phyloP scores from a whole-genome alignment of 495 filamentous ascomycete genomes.

The Chaetomium fimeti region DNA sequence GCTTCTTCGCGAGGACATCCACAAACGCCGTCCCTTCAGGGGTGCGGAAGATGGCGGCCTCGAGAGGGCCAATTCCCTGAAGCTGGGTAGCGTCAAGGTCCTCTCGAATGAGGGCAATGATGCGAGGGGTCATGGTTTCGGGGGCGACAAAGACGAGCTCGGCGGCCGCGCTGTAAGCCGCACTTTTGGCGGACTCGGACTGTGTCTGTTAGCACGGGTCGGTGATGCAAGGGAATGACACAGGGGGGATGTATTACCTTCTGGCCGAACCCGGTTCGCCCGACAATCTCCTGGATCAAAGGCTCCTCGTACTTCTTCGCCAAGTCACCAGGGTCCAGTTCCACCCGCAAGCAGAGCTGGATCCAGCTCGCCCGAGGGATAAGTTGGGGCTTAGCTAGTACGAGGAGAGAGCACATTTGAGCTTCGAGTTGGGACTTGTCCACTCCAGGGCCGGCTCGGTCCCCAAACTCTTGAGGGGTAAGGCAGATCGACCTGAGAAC shows the following conservation, averaged over 20 bases:
- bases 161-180: constrained; percentile 76
- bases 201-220: constrained; percentile 33
- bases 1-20: constrained; percentile 83
- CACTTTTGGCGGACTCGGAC: constrained; percentile 54
- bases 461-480: constrained; percentile 40
- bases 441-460: constrained; percentile 38
- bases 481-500: constrained; percentile 73
- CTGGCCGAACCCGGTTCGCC: constrained; percentile 47
- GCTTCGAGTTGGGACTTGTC: constrained; percentile 50
- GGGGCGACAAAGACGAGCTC: constrained; percentile 94
- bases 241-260: constrained; percentile 39
- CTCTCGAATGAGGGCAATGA: constrained; percentile 67
- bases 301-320: constrained; percentile 53
- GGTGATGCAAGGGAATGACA: neutral
- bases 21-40: constrained; percentile 83
- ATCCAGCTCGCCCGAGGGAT: constrained; percentile 85
- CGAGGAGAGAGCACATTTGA: constrained; percentile 69
- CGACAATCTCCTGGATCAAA: constrained; percentile 50
- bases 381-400: constrained; percentile 74
- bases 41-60: constrained; percentile 87
- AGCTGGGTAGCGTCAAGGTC: constrained; percentile 69
- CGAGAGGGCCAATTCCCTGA: constrained; percentile 70
- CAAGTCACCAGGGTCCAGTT: constrained; percentile 78
- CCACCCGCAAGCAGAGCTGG: constrained; percentile 70
- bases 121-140: constrained; percentile 68